Base-by-base conservation (phyloP, 176 grass and related monocot genomes). In the Pontederia crassipes region DNA sequence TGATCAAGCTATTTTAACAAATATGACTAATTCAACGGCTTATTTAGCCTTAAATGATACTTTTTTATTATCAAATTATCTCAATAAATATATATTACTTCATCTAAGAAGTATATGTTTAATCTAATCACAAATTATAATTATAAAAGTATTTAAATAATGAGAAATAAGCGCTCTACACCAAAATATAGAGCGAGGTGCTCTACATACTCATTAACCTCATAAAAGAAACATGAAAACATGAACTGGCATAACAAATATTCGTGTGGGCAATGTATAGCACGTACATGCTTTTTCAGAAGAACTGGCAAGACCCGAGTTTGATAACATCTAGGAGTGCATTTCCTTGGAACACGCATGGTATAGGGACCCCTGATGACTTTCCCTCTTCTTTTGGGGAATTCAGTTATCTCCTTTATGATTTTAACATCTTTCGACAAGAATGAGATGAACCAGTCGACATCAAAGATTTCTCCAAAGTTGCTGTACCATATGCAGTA, bases 261-360 rank as follows among this genome's bases (percentile, higher is more conserved):
- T 2, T 10, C 11, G 61, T 54, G 17, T 64, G 62, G 3, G 59
- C n/a, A 69, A 49, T 50, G 12, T 0, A 26, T 52, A 67, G 48
- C 45, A 53, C 79, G 86, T 81, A 93, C 94, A 77, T 93, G 94
- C 11, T 89, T 98, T 78, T 86, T 98, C 27, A 86, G 32, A 65
- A 98, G 94, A 59, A 84, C 88, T 58, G 94, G 88, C 58, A 98
- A 54, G 55, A 98, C 94, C 80, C 88, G 72, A 32, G 49, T 89
- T 60, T 89, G 74, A 1, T 98, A 98, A 77, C 94, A 98, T 79
- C 70, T 89, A 72, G 82, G 82, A 59, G 79, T 92, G 65, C 94
- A 93, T 80, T 93, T 98, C 76, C 94, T 85, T 56, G 94, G 85
- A 48, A 93, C 78, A 56, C 94, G 94, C 81, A 98, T 98, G 14